Evolutionary conservation across 2,329 filamentous ascomycete genomes (phyloP), one percentile per base, ranked within the genome.

Genomic region (Neodidymelliopsis sp.): DNA sequence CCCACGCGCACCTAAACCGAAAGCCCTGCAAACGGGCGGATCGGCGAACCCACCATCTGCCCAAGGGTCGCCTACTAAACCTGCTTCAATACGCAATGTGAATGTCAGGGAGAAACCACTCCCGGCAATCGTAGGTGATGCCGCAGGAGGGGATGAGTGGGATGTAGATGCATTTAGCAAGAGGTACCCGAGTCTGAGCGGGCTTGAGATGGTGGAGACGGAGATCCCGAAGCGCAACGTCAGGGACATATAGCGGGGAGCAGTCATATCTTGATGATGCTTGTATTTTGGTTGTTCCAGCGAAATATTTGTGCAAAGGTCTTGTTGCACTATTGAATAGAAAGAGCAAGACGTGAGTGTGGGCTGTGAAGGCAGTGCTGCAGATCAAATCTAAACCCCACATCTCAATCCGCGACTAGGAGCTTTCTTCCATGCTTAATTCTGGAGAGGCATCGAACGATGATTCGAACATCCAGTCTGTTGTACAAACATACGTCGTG

Each of bases 151-250:
- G 2, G 84, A 85, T 34, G 83, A 86, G 48, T 84, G 81, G 79
- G 83, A 87, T 51, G 53, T 71, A 54, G 74, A 75, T 16, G 82
- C 90, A 66, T 97, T 97, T 70, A 87, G 86, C 53, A 91, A 91
- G 73, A 81, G 91, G 49, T 97, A 91, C 73, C 93, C 93, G 1
- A 95, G 89, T 68, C 76, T 97, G 49, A 87, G 86, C 46, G 84
- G 90, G 8, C 83, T 97, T 60, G 92, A 97, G 76, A 89, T 93
- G 85, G 88, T 91, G n/a, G 89, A 94, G 75, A 84, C 86, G 52
- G 88, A 83, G 57, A 72, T 74, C 49, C 67, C 67, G 4, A 46
- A 43, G 8, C 39, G 59, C 39, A 53, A 34, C 13, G 56, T 63
- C 1, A 53, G 66, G 39, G 62, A 67, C 45, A 49, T 69, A 3